These are phyloP conservation scores for Xylariales sp. DNA, from an alignment of 2,329 filamentous ascomycete genomes.

Conservation along the genomic window DNA sequence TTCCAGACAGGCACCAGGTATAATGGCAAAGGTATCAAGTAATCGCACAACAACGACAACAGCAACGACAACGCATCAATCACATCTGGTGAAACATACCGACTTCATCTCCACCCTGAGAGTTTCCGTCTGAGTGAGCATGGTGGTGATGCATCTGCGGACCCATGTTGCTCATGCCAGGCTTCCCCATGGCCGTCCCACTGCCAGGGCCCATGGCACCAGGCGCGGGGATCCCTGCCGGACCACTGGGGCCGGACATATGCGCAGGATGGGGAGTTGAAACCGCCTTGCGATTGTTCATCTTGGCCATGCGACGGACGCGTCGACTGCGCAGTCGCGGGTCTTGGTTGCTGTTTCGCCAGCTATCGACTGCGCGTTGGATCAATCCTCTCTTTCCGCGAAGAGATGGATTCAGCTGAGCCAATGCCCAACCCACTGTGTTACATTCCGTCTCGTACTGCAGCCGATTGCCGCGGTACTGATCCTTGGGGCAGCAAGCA, in stretches of 20 bases:
- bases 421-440: slow-evolving; percentile 97
- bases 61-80: slow-evolving; percentile 38
- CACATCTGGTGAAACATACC: slow-evolving; percentile 98
- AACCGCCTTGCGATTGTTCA: slow-evolving; percentile 77
- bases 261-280: slow-evolving; percentile 56
- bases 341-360: slow-evolving; percentile 98
- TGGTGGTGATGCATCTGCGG: slow-evolving; percentile 70
- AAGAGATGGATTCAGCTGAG: slow-evolving; percentile 84
- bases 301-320: slow-evolving; percentile 93
- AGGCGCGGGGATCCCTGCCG: slow-evolving; percentile 60
- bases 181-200: slow-evolving; percentile 56
- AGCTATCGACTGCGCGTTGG: slow-evolving; percentile 94
- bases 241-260: slow-evolving; percentile 63
- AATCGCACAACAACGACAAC: slow-evolving; percentile 27
- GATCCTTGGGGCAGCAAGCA: slow-evolving; percentile 90
- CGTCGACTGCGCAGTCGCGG: slow-evolving; percentile 83
- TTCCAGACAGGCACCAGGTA: slow-evolving; percentile 26
- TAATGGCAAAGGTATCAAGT: slow-evolving; percentile 32
- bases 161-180: slow-evolving; percentile 63
- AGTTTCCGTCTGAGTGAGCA: slow-evolving; percentile 62
- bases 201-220: slow-evolving; percentile 57
- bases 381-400: slow-evolving; percentile 93
- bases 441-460: slow-evolving; percentile 99
- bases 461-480: slow-evolving; percentile 91
- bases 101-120: slow-evolving; percentile 75